phyloP scores from a whole-genome alignment of 257 asterid genomes.

The Nicotiana undulata region DNA sequence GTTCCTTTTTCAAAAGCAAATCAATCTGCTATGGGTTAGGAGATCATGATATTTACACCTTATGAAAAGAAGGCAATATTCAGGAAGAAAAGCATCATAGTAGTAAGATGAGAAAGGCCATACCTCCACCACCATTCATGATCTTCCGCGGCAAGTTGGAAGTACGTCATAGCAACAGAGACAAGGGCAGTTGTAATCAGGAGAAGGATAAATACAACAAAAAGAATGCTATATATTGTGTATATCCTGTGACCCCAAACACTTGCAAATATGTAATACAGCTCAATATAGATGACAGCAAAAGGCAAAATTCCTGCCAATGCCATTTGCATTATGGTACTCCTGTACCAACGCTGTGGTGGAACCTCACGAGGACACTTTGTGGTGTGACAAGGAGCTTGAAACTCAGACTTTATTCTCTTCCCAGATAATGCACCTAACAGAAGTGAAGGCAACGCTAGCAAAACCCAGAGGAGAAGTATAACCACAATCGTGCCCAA shows the following conservation, averaged over 20 bases:
- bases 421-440: constrained; percentile 14
- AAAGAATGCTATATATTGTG: constrained; percentile 13
- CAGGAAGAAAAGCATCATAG: neutral
- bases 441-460: constrained; percentile 18
- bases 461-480: constrained; percentile 9
- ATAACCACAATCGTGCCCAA: constrained; percentile 9
- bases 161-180: constrained; percentile 10
- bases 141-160: constrained; percentile 17
- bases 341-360: constrained; percentile 10
- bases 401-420: neutral
- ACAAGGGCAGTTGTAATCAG: constrained; percentile 12
- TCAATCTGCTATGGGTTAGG: neutral
- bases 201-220: constrained; percentile 6
- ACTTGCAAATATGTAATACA: constrained; percentile 14
- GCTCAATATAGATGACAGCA: constrained; percentile 9
- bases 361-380: constrained; percentile 22
- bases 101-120: neutral
- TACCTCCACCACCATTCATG: constrained; percentile 27
- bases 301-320: constrained; percentile 19
- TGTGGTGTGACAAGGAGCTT: constrained; percentile 17
- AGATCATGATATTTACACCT: neutral
- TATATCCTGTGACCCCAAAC: constrained; percentile 20
- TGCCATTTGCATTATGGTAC: constrained; percentile 14
- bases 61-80: neutral
- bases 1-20: neutral